Percentiles rank a stretch among this genome's conserved stretches.
These are phyloP conservation scores for Metschnikowia similis DNA, from an alignment of 805 yeast genomes.

Conservation along the genomic window DNA sequence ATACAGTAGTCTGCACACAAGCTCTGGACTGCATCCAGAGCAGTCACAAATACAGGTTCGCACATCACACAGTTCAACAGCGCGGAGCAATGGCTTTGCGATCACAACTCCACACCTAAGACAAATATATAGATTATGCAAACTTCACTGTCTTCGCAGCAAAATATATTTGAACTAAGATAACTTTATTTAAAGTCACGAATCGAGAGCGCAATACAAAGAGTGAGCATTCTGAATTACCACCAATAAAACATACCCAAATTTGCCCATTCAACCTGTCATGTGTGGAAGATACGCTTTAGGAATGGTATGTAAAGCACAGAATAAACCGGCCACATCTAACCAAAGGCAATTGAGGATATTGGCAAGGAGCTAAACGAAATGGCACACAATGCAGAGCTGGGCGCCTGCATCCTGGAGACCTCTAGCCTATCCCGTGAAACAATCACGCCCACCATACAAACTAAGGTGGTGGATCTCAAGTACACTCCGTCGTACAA, in stretches of 20 bases:
- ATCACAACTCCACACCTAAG: no score
- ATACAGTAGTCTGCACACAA: no score
- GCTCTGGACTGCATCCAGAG: no score
- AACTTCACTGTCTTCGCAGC: no score
- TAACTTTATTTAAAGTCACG: no score
- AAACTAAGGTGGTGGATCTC: constrained; percentile 4
- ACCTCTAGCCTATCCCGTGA: constrained; percentile 3
- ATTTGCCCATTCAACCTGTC: neutral
- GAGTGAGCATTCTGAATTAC: no score
- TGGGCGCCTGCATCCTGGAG: neutral
- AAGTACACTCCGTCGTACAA: constrained; percentile 44
- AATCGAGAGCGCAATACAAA: no score
- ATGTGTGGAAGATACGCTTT: constrained; percentile 20
- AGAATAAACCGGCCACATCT: neutral
- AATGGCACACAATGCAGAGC: constrained; percentile 5
- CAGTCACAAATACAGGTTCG: no score
- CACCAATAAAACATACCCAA: neutral
- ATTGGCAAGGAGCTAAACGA: constrained; percentile 11
- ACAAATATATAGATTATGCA: no score
- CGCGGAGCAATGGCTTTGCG: no score
- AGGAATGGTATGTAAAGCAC: constrained; percentile 15
- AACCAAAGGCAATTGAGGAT: constrained; percentile 13
- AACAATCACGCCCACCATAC: constrained; percentile 5
- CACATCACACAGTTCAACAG: no score
- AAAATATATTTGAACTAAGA: no score